These are phyloP conservation scores for Pelargonium myrrhifolium DNA, from an alignment of 441 rosid species.

Conservation along the genomic window DNA sequence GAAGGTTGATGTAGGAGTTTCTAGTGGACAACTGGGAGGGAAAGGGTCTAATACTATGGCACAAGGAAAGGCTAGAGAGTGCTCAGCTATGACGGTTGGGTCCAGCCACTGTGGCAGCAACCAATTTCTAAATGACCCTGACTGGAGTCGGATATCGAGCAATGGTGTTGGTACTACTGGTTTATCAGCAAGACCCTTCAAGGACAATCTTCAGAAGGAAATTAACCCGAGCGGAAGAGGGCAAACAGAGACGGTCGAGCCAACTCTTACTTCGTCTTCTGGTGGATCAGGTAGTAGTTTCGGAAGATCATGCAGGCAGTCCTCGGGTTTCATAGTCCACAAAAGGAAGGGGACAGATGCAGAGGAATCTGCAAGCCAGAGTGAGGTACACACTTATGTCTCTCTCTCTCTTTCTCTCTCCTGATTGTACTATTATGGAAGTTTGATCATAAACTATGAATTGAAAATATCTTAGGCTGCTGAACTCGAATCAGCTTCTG, in stretches of 20 bases:
- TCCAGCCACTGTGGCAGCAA: conserved; percentile 53
- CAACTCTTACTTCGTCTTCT: conserved; percentile 43
- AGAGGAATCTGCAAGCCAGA: conserved; percentile 47
- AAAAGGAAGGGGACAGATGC: conserved; percentile 51
- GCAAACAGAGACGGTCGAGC: conserved; percentile 32
- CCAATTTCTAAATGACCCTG: conserved; percentile 37
- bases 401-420: neutral
- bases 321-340: conserved; percentile 28
- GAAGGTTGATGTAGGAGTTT: conserved; percentile 14
- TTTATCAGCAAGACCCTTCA: conserved; percentile 24
- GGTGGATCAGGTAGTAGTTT: conserved; percentile 60
- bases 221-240: conserved; percentile 24
- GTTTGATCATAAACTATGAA: neutral
- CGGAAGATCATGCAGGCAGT: conserved; percentile 35
- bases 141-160: conserved; percentile 36
- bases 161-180: conserved; percentile 26
- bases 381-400: conserved; percentile 38
- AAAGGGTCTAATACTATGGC: conserved; percentile 15
- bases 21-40: conserved; percentile 13
- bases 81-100: conserved; percentile 48
- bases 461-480: conserved; percentile 32
- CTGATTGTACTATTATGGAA: neutral
- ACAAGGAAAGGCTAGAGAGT: conserved; percentile 28
- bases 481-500: conserved; percentile 31
- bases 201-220: conserved; percentile 22